phyloP scores from a whole-genome alignment of 306 rosid genomes.

The Potentilla sterilis region DNA sequence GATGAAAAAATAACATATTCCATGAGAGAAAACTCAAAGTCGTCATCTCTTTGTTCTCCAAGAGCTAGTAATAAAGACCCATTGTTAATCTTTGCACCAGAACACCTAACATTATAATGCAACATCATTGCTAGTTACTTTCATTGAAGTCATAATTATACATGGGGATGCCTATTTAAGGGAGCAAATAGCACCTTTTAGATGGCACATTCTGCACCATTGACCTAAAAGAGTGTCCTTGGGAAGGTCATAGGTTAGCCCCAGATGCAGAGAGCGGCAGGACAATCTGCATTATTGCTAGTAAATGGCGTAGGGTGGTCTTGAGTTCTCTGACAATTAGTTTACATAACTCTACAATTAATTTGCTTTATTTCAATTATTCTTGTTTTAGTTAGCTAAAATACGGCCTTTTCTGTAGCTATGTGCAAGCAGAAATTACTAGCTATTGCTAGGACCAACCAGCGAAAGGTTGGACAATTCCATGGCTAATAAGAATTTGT shows the following conservation, averaged over 20 bases:
- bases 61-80: not conserved
- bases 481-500: too few species aligned
- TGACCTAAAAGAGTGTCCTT: not conserved
- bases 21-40: not conserved
- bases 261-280: not conserved
- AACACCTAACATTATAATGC: not conserved
- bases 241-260: not conserved
- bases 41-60: not conserved
- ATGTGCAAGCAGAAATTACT: too few species aligned
- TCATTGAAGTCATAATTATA: not conserved
- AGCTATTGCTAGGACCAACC: too few species aligned
- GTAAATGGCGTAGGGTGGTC: slow-evolving; percentile 1
- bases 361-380: too few species aligned
- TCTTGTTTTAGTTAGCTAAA: too few species aligned
- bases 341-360: not conserved
- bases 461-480: too few species aligned
- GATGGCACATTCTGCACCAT: not conserved
- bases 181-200: not conserved
- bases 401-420: too few species aligned
- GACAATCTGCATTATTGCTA: not conserved
- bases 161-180: not conserved
- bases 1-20: too few species aligned
- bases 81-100: not conserved
- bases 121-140: not conserved
- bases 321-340: not conserved